Percentiles rank a stretch among this genome's conserved stretches.
Conservation (phyloP, 176 grass and related monocot genomes). For the Oryza brachyantha region DNA sequence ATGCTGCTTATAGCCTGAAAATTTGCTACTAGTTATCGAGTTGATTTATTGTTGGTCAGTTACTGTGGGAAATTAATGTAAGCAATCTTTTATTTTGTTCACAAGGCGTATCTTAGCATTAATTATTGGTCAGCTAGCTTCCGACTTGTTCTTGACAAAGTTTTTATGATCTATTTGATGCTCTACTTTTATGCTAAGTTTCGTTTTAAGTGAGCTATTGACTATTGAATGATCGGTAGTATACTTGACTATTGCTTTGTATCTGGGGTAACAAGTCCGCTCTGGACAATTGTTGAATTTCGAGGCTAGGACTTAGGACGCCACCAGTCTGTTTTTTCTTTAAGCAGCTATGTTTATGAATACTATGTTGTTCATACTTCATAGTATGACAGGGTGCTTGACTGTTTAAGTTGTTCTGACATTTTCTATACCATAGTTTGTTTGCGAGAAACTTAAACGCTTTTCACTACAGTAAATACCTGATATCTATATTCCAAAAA, state of each 20-base stretch:
- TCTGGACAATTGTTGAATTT: not conserved
- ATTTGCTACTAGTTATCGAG: not conserved
- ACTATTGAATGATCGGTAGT: not conserved
- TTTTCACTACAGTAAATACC: not conserved
- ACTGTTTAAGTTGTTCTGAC: not conserved
- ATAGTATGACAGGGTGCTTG: conserved; percentile 7
- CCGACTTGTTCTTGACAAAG: not conserved
- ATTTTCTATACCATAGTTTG: not conserved
- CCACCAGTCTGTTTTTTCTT: not conserved
- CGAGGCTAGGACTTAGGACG: not conserved
- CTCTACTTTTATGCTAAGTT: not conserved
- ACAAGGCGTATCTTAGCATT: not conserved
- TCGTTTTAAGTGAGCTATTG: not conserved
- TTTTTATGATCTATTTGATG: not conserved
- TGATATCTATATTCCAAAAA: not conserved
- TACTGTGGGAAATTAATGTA: not conserved
- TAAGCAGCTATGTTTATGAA: not conserved
- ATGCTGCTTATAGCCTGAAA: not conserved
- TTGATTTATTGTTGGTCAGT: conserved; percentile 2
- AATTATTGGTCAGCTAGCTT: conserved; percentile 21
- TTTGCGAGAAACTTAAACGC: not conserved
- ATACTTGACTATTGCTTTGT: not conserved
- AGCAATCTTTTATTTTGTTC: conserved; percentile 14
- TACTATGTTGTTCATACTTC: not conserved
- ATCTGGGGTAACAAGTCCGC: not conserved